Conservation (phyloP, 345 rosid species). For the Hevea brasiliensis region DNA sequence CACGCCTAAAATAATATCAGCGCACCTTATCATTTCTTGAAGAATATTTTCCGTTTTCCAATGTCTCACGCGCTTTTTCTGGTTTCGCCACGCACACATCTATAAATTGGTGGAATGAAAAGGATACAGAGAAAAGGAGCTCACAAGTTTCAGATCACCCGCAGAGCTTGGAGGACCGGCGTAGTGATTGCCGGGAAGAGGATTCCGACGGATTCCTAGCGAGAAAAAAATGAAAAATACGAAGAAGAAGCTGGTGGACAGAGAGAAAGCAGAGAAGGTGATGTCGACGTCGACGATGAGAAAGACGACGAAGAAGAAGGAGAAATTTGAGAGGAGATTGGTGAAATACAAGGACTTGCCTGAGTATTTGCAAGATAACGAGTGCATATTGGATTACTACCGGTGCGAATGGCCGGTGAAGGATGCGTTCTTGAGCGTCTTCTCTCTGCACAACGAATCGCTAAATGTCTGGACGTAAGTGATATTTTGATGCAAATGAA, state of each 20-base stretch:
- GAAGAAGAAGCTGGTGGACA: not conserved
- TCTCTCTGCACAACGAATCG: conserved; percentile 93
- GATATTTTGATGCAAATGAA: not conserved
- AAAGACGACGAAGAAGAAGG: conserved; percentile 8
- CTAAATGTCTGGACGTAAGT: conserved; percentile 93
- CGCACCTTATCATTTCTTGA: not conserved
- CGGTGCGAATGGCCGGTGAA: conserved; percentile 90
- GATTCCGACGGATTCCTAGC: not conserved
- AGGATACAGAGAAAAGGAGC: not conserved
- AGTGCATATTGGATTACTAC: conserved; percentile 81
- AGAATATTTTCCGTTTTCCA: not conserved
- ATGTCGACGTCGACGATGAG: not conserved
- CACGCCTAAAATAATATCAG: too few relatives aligned
- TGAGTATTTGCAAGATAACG: conserved; percentile 77
- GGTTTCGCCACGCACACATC: not conserved
- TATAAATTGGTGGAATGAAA: not conserved
- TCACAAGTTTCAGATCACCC: not conserved
- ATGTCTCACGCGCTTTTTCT: conserved; percentile 10
- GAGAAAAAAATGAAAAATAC: not conserved
- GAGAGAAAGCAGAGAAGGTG: not conserved
- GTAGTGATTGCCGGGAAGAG: conserved; percentile 5
- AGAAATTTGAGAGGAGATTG: conserved; percentile 51
- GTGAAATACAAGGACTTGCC: conserved; percentile 76
- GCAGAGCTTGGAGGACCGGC: not conserved
- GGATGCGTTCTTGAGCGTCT: conserved; percentile 70